Conservation (phyloP, 306 rosid species). For the Biancaea sappan region DNA sequence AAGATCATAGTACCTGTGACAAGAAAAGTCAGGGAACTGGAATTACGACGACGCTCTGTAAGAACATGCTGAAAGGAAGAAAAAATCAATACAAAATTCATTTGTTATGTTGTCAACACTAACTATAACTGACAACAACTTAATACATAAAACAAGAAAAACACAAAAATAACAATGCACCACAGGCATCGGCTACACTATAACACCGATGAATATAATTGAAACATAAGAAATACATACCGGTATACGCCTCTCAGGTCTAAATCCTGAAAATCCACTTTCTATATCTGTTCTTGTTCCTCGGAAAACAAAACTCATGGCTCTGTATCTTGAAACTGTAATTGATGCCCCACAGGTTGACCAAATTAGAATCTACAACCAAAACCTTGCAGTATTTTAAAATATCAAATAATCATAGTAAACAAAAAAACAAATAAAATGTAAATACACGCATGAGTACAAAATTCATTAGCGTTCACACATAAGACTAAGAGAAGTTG, state of each 20-base stretch:
- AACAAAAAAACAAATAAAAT: constrained; percentile 1
- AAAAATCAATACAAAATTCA: not conserved
- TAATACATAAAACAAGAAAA: constrained; percentile 20
- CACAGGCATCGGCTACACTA: not conserved
- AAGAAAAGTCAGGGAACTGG: constrained; percentile 91
- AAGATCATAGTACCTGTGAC: constrained; percentile 69
- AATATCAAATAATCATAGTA: constrained; percentile 20
- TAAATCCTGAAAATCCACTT: constrained; percentile 75
- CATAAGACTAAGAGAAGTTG: not conserved
- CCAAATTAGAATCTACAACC: constrained; percentile 15
- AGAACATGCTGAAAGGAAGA: constrained; percentile 58
- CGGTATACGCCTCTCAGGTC: constrained; percentile 78
- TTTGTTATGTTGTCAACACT: constrained; percentile 8
- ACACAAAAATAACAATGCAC: not conserved
- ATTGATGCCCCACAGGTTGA: constrained; percentile 24
- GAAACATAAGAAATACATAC: constrained; percentile 43
- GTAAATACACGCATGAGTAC: constrained; percentile 10
- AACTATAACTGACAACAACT: not conserved
- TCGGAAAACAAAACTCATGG: constrained; percentile 90
- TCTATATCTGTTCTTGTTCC: constrained; percentile 84
- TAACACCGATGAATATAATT: not conserved
- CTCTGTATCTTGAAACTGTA: constrained; percentile 35
- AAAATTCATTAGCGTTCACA: constrained; percentile 11
- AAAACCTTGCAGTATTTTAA: constrained; percentile 36
- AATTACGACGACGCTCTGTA: constrained; percentile 72